Evolutionary conservation across 371 early-diverging fungal species (phyloP), one percentile per base, ranked within the genome.

Genomic region (Syncephalastrum racemosum): DNA sequence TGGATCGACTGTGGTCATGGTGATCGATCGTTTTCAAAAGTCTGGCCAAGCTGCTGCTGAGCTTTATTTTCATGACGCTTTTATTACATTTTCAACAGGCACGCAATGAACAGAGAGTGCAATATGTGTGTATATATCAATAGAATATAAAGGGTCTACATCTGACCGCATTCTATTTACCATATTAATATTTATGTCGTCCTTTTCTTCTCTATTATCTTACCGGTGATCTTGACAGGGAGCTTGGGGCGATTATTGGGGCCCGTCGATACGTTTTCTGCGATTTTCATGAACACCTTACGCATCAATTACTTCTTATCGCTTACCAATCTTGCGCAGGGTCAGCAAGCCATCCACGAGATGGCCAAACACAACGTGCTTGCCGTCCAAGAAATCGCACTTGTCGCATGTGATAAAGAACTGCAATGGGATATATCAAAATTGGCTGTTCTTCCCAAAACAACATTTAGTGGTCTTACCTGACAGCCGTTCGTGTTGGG

Each of bases 371-470:
- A 93, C 92, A 50, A 88, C 87, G 66, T 99, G 97, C 72, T 95
- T 95, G 8, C 91, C 92, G 66, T 97, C 95, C 64, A 99, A 77
- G 68, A 90, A 96, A 22, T 90, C 89, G 53, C 90, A 85, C 59
- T 88, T 86, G 46, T 83, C 89, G 56, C 94, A 91, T 0, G 97
- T 97, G 61, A 99, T 96, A 67, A 99, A 99, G 73, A 99, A 99
- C 82, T 95, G 77, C 5, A 16, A 25, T 2, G 14, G 14, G 25
- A 23, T 15, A 4, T 15, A 48, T 19, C 10, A 50, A 41, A 49
- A 50, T 53, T 45, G 42, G 16, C 12, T 25, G 12, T 56, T n/a
- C 5, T 19, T 27, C 22, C 6, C n/a, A 19, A 12, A 44, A 4
- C 4, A 27, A 10, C 36, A 31, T 8, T 0, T 12, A 31, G 2